Conservation (phyloP, 805 yeast species). For the Myxozyma mucilagina region DNA sequence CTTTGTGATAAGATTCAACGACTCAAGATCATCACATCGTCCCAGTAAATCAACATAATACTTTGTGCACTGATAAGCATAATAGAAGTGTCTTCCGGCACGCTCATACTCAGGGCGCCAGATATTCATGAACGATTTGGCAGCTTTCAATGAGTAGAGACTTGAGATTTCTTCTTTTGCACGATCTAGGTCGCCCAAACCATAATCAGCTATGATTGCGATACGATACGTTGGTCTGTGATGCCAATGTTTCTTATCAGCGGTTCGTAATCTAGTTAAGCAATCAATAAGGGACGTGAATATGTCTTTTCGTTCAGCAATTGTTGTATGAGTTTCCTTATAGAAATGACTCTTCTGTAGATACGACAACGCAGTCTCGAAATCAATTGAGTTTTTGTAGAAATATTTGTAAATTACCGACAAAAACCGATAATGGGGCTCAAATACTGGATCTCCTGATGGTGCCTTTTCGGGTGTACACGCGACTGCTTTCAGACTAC, state of each 20-base stretch:
- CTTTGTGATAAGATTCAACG: conserved; percentile 61
- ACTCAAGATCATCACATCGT: conserved; percentile 55
- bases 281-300: conserved; percentile 9
- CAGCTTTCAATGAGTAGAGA: conserved; percentile 65
- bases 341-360: conserved; percentile 45
- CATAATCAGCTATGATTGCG: conserved; percentile 61
- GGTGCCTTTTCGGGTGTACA: conserved; percentile 25
- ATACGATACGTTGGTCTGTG: conserved; percentile 77
- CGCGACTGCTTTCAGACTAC: conserved; percentile 42
- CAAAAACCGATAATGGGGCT: conserved; percentile 72
- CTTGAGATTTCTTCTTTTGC: conserved; percentile 67
- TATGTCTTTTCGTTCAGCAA: neutral
- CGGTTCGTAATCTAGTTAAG: conserved; percentile 10
- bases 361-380: conserved; percentile 44
- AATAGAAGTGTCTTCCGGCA: conserved; percentile 89
- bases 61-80: conserved; percentile 65
- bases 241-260: conserved; percentile 89
- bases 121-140: conserved; percentile 73
- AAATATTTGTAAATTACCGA: conserved; percentile 60
- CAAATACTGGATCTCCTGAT: conserved; percentile 58
- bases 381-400: conserved; percentile 41
- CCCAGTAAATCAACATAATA: conserved; percentile 61
- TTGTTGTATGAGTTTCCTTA: conserved; percentile 10
- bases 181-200: conserved; percentile 50
- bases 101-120: conserved; percentile 94